Evolutionary conservation across 2,329 filamentous ascomycete species (phyloP), one percentile per base, ranked within the genome.

Genomic region (Phaeomoniella chlamydospora): DNA sequence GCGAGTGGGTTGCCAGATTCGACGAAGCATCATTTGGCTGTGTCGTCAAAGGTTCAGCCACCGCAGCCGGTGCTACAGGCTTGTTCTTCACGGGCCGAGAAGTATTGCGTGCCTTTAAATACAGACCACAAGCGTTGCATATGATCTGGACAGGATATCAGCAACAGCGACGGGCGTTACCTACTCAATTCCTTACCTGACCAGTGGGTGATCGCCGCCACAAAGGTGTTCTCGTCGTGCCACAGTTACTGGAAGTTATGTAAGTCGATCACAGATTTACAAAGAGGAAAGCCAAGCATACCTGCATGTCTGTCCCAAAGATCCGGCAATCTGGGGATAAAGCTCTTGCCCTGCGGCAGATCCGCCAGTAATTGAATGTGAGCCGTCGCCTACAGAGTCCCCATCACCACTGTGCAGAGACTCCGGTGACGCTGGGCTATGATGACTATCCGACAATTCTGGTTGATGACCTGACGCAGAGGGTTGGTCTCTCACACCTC

Each of bases 91-190:
- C 90, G 11, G 90, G 90, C 35, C 90, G 76, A 47, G 84, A 77
- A 42, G 88, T 81, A 54, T 96, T 96, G 45, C 90, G 76, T 6
- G 88, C 87, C 57, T 96, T 96, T 43, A 84, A 68, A 56, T 98
- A 98, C 12, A 98, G 69, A 30, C 90, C 90, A 52, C 90, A 98
- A 4, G 90, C 90, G 59, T 98, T 98, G 62, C 90, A 98, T 41
- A 98, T 96, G 17, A 86, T 94, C 37, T 85, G 81, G 9, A 26
- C 22, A 26, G 9, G 22, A 6, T 26, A n/a, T 26, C n/a, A 26
- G 22, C 6, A 9, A 26, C 22, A 26, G 22, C 9, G n/a, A 26
- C 6, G n/a, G 22, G n/a, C 6, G n/a, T n/a, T n/a, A n/a, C n/a
- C n/a, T n/a, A n/a, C n/a, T n/a, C n/a, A n/a, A n/a, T n/a, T 6